Evolutionary conservation across 2,329 filamentous ascomycete genomes (phyloP).

Genomic region (Ophiocordyceps unilateralis): DNA sequence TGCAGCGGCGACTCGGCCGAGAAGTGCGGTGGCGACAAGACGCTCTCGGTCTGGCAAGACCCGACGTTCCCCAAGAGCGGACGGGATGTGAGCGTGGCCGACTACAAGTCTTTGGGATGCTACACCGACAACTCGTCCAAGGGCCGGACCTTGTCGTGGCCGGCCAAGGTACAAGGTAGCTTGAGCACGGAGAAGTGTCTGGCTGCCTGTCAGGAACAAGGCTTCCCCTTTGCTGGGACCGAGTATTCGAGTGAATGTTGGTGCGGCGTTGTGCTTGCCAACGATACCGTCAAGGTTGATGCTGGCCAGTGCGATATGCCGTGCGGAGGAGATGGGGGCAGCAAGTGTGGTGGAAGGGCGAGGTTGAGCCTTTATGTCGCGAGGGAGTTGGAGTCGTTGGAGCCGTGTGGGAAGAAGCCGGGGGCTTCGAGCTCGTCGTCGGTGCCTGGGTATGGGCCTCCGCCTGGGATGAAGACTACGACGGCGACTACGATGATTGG

Average conservation of each 20-base stretch:
- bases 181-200: constrained; percentile 27
- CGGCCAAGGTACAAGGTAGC: constrained; percentile 17
- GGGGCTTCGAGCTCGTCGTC: not conserved
- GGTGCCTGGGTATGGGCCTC: not conserved
- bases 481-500: not conserved
- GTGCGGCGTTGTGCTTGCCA: constrained; percentile 35
- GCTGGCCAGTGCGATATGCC: constrained; percentile 27
- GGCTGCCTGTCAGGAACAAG: constrained; percentile 21
- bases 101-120: constrained; percentile 46
- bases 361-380: constrained; percentile 29
- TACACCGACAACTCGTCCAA: constrained; percentile 27
- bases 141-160: constrained; percentile 28
- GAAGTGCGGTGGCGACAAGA: constrained; percentile 28
- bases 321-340: constrained; percentile 28
- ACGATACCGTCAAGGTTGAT: constrained; percentile 20
- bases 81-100: constrained; percentile 25
- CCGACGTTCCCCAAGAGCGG: constrained; percentile 27
- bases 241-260: constrained; percentile 31
- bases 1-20: constrained; percentile 28
- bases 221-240: constrained; percentile 30
- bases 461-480: not conserved
- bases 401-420: constrained; percentile 27
- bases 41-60: constrained; percentile 31
- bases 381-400: constrained; percentile 27
- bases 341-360: constrained; percentile 25